Evolutionary conservation across 768 basidiomycete genomes (phyloP).

Genomic region (Scleroderma citrinum): DNA sequence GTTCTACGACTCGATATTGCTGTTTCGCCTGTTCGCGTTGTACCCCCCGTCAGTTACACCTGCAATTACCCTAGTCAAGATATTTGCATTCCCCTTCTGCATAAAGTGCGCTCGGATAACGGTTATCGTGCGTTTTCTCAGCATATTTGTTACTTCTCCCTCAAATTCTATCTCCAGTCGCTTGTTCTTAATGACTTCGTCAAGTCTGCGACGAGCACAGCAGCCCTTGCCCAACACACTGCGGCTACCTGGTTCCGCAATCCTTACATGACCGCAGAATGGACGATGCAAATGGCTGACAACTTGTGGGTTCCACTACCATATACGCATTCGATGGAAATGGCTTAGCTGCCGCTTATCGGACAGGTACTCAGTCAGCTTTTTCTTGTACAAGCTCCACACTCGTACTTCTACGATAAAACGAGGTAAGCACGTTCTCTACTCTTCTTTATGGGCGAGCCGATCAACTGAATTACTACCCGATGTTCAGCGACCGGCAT

Average conservation of each 20-base stretch:
- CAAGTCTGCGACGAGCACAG: neutral
- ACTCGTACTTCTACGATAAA: neutral
- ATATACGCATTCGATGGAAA: no score
- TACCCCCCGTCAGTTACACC: slow-evolving; percentile 23
- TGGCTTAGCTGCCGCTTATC: neutral
- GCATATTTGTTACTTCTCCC: neutral
- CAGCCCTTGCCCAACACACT: neutral
- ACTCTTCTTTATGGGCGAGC: neutral
- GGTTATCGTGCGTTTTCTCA: slow-evolving; percentile 5
- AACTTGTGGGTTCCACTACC: slow-evolving; percentile 22
- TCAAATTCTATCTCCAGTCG: neutral
- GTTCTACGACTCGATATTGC: slow-evolving; percentile 32
- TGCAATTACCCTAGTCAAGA: slow-evolving; percentile 6
- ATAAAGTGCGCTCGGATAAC: slow-evolving; percentile 27
- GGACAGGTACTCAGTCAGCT: slow-evolving; percentile 19
- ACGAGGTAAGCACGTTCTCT: neutral
- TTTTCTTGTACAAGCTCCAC: slow-evolving; percentile 25
- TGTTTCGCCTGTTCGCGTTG: slow-evolving; percentile 31
- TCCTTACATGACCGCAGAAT: slow-evolving; percentile 23
- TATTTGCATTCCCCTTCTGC: slow-evolving; percentile 25
- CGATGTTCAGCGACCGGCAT: slow-evolving; percentile 10
- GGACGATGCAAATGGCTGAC: slow-evolving; percentile 31
- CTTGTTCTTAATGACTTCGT: slow-evolving; percentile 1
- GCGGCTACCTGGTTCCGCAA: neutral
- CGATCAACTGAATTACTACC: neutral